Base-by-base conservation (phyloP, 148 eudicot genomes). In the Gaultheria prostrata region DNA sequence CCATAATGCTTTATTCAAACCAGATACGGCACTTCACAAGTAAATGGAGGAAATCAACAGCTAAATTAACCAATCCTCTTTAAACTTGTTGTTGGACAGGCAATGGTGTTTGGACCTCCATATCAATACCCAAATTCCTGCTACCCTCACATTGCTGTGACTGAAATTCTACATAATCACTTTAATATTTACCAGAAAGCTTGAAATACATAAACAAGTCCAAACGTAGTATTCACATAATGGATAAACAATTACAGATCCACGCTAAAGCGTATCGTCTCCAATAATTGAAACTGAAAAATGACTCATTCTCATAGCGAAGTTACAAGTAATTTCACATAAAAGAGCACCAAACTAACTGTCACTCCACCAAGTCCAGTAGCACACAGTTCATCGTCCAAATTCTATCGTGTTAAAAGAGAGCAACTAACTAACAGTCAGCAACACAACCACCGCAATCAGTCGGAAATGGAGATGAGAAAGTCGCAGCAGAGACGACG, bases 301-400 rank as follows among this genome's bases (percentile, higher is more conserved):
- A 39, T 39, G 45, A 20, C 28, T 49, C 32, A 33, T 70, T 48
- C 49, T 70, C 20, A 21, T 33, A 17, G 21, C 53, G 45, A 79
- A 78, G 65, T 67, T 67, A 30, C 50, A 77, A 83, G 56, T 67
- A 45, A 61, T 57, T 48, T 73, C 65, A 75, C 79, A 75, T 13
- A 71, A 79, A 43, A n/a, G 6, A 78, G n/a, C 33, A 39, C 26
- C 2, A 54, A 65, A 78, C 82, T 46, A 70, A 24, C 83, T 51
- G 24, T 61, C 35, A 87, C 59, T 81, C 35, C 15, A 70, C 73
- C 57, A 35, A 74, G 69, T 81, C 48, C 61, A 63, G 54, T 61
- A 30, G 24, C 70, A 86, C 76, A 84, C 54, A 77, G 49, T 77
- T 86, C 30, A 35, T 17, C 56, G 20, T 12, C 28, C 70, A 69